These are phyloP conservation scores for Aphanomyces invadans DNA, from an alignment of 352 stramenopile species.

Conservation along the genomic window DNA sequence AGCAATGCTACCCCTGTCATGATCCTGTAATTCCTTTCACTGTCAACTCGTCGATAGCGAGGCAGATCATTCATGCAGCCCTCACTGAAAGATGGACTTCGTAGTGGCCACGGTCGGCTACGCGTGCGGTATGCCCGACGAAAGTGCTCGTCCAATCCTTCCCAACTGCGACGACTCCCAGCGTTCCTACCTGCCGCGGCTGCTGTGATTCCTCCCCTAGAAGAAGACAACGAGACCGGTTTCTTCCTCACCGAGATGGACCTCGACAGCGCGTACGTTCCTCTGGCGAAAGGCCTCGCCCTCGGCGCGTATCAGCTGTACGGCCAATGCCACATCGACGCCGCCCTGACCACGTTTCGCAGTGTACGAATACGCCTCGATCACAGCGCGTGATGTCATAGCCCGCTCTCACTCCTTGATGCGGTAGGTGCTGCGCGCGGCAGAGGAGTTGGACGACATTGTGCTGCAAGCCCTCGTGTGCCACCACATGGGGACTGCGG, in stretches of 20 bases:
- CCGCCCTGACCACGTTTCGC: constrained; percentile 33
- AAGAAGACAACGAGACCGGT: constrained; percentile 1
- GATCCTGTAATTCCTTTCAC: too few relatives aligned
- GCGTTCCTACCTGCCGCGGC: not conserved
- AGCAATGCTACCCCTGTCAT: too few relatives aligned
- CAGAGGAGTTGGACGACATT: constrained; percentile 12
- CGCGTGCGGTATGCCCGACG: constrained; percentile 14
- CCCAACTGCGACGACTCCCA: not conserved
- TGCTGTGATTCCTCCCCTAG: not conserved
- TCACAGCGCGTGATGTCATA: constrained; percentile 29
- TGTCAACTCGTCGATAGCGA: too few relatives aligned
- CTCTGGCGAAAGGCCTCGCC: constrained; percentile 37
- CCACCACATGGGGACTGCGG: constrained; percentile 59
- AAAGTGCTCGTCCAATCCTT: not conserved
- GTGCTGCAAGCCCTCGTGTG: constrained; percentile 40
- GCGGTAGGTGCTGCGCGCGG: not conserved
- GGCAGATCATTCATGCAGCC: too few relatives aligned
- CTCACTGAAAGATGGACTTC: not conserved
- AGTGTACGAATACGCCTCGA: not conserved
- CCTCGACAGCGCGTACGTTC: constrained; percentile 25
- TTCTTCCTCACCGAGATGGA: constrained; percentile 73
- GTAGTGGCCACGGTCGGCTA: not conserved
- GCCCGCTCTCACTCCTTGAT: constrained; percentile 26
- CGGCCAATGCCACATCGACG: constrained; percentile 30
- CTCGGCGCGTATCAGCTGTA: constrained; percentile 51